Evolutionary conservation across 768 basidiomycete species (phyloP), one percentile per base, ranked within the genome.

Genomic region (Mycena leptocephala): DNA sequence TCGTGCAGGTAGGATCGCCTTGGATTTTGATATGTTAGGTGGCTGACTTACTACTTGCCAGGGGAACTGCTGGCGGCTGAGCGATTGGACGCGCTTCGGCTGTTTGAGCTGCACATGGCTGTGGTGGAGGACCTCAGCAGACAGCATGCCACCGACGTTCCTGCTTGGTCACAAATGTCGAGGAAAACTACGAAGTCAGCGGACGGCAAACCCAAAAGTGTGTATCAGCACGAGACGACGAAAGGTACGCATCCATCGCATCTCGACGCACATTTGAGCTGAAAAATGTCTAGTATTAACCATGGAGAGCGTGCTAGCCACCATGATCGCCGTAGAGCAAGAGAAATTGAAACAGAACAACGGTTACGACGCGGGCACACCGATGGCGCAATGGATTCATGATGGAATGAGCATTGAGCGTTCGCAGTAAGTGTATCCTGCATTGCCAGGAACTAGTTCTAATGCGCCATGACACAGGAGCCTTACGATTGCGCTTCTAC

Each of bases 61-160:
- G 53, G 55, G 35, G 61, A 59, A 35, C 72, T 66, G 22, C 56
- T 67, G 22, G 72, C 72, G 5, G 65, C n/a, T 20, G 72, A 74
- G 56, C 63, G 64, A 2, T 26, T 66, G 11, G 56, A 74, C 10
- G 72, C 65, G 11, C 56, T 74, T 2, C 55, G 56, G 20, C 55
- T 68, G 11, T 75, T 62, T 26, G 73, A 74, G 35, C 66, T 74
- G 8, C 73, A 74, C 32, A 66, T 66, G 64, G 64, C 64, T 18
- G 64, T 66, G 6, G 64, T 66, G 46, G 43, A 33, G 30, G 64
- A 74, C 39, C 66, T 74, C 33, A 68, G 65, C 26, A 26, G 35
- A 30, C 72, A 74, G 65, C 53, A 74, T 48, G 16, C 63, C 18
- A n/a, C n/a, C n/a, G n/a, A n/a, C n/a, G n/a, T n/a, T n/a, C n/a